phyloP scores from a whole-genome alignment of 106 monocot genomes.

The Phalaenopsis aphrodite region DNA sequence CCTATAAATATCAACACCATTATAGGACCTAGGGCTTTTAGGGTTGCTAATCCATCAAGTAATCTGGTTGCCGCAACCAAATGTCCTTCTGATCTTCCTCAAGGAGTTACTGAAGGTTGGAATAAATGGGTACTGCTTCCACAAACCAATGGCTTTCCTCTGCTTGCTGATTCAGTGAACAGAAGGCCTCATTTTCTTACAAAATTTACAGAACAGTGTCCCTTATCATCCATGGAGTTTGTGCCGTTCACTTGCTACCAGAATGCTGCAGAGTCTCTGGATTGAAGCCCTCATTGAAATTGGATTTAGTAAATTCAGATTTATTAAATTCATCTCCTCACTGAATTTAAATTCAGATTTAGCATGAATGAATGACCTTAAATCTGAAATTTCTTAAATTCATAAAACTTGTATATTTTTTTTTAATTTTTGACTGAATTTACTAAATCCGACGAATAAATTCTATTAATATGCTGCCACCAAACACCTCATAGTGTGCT shows the following conservation, averaged over 20 bases:
- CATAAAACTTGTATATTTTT: too few relatives aligned
- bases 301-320: too few relatives aligned
- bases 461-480: too few relatives aligned
- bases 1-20: conserved; percentile 7
- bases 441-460: too few relatives aligned
- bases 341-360: too few relatives aligned
- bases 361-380: too few relatives aligned
- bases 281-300: neutral
- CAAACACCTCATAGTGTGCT: too few relatives aligned
- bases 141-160: neutral
- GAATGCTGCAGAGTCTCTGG: neutral
- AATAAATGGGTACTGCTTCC: neutral
- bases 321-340: too few relatives aligned
- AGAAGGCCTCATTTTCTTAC: neutral
- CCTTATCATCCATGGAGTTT: neutral
- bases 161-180: neutral
- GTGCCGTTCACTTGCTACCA: neutral
- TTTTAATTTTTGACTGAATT: too few relatives aligned
- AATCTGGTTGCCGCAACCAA: neutral
- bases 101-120: neutral
- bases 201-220: neutral
- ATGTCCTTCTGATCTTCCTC: neutral
- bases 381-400: too few relatives aligned
- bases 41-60: neutral
- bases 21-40: conserved; percentile 3